Evolutionary conservation across 148 eudicot species (phyloP), one percentile per base, ranked within the genome.

Genomic region (Cornus kousa): DNA sequence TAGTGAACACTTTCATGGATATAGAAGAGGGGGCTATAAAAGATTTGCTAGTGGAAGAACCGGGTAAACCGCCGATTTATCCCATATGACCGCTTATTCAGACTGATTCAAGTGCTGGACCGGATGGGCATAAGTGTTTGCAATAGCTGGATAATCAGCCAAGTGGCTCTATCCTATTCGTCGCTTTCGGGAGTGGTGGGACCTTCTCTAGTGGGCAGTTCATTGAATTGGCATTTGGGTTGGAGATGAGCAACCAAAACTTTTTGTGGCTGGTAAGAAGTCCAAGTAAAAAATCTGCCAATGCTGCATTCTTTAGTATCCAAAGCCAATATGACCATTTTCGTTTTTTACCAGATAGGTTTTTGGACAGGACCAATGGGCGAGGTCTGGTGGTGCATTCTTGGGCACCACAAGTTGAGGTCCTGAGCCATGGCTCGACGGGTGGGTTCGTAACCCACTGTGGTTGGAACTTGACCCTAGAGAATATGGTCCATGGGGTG

Each of bases 101-200:
- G 35, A 67, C 70, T 7, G 77, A 33, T 24, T 50, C 75, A 14
- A 73, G 74, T 22, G 2, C 16, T 5, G 62, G 20, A 14, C 59
- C 0, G 6, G 37, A 62, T 5, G 71, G 72, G 46, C 74, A 28
- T 7, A 81, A 62, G 9, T 88, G 87, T 65, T 60, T 82, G 60
- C 75, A 24, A 12, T 90, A 91, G 93, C 69, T 90, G 60, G 84
- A 88, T 39, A 66, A 66, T 31, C 91, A n/a, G 75, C 93, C 93
- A 20, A 5, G n/a, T 9, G 72, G 79, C 16, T 90, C 91, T 0
- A 90, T 90, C 17, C 23, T 90, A 55, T 88, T 67, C 46, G 79
- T 90, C 67, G 88, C 90, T 0, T 89, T 89, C 73, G 92, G 93
- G 23, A 90, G 93, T 70, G 93, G 90, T 17, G 91, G 93, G 67